A percentile compares a stretch with the other conserved stretches of the same genome.
Conservation (phyloP, 2,329 filamentous ascomycete genomes). For the Hymenoscyphus fructigenus region DNA sequence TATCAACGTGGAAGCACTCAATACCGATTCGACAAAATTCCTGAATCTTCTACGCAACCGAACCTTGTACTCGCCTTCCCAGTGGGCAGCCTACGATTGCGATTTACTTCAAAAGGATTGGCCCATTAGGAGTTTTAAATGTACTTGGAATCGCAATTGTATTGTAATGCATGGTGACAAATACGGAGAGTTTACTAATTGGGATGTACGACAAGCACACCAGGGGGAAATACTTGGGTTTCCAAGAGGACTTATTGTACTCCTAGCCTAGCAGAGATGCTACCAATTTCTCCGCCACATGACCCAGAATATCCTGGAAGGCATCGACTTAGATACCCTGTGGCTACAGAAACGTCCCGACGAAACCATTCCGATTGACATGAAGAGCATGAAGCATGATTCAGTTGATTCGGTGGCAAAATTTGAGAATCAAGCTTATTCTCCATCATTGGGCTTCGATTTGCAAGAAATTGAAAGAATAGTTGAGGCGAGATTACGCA, state of each 20-base stretch:
- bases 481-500: background rate
- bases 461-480: background rate
- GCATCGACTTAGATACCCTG: background rate
- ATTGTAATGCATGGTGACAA: conserved; percentile 9
- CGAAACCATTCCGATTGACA: too few species aligned
- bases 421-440: background rate
- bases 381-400: background rate
- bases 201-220: conserved; percentile 7
- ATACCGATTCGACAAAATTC: conserved; percentile 5
- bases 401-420: too few species aligned
- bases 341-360: background rate
- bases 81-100: conserved; percentile 11
- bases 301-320: background rate
- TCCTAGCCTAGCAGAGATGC: conserved; percentile 8
- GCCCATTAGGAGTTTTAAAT: conserved; percentile 1
- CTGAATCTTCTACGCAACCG: conserved; percentile 11
- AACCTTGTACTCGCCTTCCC: conserved; percentile 4
- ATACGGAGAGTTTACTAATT: conserved; percentile 11
- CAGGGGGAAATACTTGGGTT: conserved; percentile 8
- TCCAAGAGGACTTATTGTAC: conserved; percentile 9
- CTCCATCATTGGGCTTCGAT: background rate
- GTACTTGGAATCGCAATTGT: conserved; percentile 3
- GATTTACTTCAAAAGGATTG: background rate
- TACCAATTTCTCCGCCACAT: background rate
- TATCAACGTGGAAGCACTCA: conserved; percentile 10